Conservation (phyloP, 768 basidiomycete species). For the Coprinopsis marcescibilis region DNA sequence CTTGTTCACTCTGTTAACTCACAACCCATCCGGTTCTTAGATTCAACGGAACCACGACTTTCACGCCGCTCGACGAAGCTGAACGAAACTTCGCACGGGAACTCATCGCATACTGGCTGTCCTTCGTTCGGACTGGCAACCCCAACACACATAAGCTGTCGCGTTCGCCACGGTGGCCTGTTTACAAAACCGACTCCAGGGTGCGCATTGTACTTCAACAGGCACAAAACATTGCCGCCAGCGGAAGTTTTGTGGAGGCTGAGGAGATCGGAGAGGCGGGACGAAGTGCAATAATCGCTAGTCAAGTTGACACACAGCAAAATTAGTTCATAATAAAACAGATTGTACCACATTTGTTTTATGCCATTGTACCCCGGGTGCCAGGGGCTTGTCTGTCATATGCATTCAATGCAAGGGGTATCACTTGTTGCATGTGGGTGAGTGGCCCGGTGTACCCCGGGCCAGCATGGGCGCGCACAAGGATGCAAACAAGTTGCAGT, state of each 20-base stretch:
- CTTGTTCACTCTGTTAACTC: neutral
- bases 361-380: no score
- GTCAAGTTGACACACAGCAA: slow-evolving; percentile 28
- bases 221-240: slow-evolving; percentile 21
- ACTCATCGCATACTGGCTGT: slow-evolving; percentile 61
- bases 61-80: slow-evolving; percentile 38
- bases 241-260: slow-evolving; percentile 36
- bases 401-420: no score
- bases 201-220: slow-evolving; percentile 43
- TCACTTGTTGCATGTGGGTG: no score
- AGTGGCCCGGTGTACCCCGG: no score
- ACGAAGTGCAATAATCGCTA: slow-evolving; percentile 33
- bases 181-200: slow-evolving; percentile 25
- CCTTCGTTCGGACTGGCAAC: slow-evolving; percentile 52
- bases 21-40: slow-evolving; percentile 19
- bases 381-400: no score
- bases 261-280: slow-evolving; percentile 31
- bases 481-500: no score
- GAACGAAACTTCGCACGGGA: slow-evolving; percentile 51
- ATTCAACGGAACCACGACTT: slow-evolving; percentile 47
- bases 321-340: slow-evolving; percentile 23
- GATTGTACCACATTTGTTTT: no score
- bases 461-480: no score
- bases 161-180: slow-evolving; percentile 45
- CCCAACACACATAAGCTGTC: slow-evolving; percentile 51